Conservation (phyloP, 2,329 filamentous ascomycete species). For the Tolypocladium inflatum region DNA sequence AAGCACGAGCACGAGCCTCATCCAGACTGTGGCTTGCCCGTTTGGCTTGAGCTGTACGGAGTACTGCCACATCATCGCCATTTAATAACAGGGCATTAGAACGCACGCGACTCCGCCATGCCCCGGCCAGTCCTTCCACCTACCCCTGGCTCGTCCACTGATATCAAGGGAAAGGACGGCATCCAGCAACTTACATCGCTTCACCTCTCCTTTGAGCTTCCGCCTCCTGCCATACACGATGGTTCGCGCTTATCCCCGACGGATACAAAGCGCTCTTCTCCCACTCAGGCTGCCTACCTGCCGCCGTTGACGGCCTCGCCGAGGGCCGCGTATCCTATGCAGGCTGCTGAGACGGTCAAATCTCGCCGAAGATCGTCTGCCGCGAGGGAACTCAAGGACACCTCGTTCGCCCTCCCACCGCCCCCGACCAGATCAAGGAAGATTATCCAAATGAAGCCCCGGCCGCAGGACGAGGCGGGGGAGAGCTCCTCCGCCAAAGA, state of each 20-base stretch:
- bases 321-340: constrained; percentile 30
- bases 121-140: constrained; percentile 41
- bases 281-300: constrained; percentile 5
- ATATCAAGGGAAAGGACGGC: constrained; percentile 65
- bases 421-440: constrained; percentile 87
- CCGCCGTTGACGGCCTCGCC: constrained; percentile 11
- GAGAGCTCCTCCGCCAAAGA: constrained; percentile 14
- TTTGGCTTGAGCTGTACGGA: background rate
- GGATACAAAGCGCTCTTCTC: constrained; percentile 21
- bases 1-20: background rate
- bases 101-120: constrained; percentile 13
- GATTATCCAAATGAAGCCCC: constrained; percentile 96
- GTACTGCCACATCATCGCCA: background rate
- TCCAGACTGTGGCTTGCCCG: background rate
- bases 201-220: constrained; percentile 64
- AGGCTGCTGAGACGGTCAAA: constrained; percentile 42
- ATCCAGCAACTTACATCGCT: constrained; percentile 48
- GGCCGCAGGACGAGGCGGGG: constrained; percentile 29
- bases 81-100: background rate
- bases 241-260: constrained; percentile 29
- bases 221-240: constrained; percentile 60
- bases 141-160: constrained; percentile 71
- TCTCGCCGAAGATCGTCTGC: constrained; percentile 42
- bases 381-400: constrained; percentile 37
- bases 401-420: constrained; percentile 73